Conservation (phyloP, 2,329 filamentous ascomycete species). For the Elsinoe australis region DNA sequence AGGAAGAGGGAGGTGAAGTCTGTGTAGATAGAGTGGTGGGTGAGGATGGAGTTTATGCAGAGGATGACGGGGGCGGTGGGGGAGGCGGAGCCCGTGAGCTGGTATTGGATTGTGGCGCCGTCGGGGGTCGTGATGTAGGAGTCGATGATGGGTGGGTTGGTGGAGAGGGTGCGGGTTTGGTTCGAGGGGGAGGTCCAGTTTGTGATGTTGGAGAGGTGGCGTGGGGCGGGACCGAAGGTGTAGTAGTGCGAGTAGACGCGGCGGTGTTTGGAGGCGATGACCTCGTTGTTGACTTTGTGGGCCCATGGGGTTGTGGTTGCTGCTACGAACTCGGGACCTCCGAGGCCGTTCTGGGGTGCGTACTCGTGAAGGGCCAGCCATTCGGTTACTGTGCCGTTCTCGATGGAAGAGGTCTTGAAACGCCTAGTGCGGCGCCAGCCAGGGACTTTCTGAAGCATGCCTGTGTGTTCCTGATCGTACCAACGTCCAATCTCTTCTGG, state of each 20-base stretch:
- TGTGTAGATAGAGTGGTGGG: conserved; percentile 75
- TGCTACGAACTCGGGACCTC: conserved; percentile 55
- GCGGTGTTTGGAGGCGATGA: conserved; percentile 50
- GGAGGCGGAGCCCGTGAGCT: conserved; percentile 63
- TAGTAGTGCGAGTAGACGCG: conserved; percentile 67
- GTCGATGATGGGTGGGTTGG: conserved; percentile 50
- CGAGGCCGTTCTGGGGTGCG: conserved; percentile 57
- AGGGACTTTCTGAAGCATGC: conserved; percentile 62
- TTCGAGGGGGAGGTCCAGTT: conserved; percentile 50
- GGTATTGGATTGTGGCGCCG: conserved; percentile 61
- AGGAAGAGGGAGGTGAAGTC: conserved; percentile 57
- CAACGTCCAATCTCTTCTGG: conserved; percentile 56
- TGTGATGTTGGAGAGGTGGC: conserved; percentile 56
- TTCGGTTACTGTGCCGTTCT: conserved; percentile 45
- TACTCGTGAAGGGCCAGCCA: conserved; percentile 68
- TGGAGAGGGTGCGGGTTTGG: conserved; percentile 39
- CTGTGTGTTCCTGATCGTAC: conserved; percentile 67
- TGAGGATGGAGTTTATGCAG: conserved; percentile 73
- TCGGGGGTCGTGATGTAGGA: conserved; percentile 64
- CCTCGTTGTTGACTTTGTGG: conserved; percentile 50
- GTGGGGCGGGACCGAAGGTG: conserved; percentile 66
- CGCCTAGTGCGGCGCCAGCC: conserved; percentile 71
- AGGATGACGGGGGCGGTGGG: conserved; percentile 64
- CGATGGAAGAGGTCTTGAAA: conserved; percentile 59
- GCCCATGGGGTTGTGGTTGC: conserved; percentile 57